phyloP scores from a whole-genome alignment of 1,284 basidiomycete species.

The Cryptococcus deneoformans region DNA sequence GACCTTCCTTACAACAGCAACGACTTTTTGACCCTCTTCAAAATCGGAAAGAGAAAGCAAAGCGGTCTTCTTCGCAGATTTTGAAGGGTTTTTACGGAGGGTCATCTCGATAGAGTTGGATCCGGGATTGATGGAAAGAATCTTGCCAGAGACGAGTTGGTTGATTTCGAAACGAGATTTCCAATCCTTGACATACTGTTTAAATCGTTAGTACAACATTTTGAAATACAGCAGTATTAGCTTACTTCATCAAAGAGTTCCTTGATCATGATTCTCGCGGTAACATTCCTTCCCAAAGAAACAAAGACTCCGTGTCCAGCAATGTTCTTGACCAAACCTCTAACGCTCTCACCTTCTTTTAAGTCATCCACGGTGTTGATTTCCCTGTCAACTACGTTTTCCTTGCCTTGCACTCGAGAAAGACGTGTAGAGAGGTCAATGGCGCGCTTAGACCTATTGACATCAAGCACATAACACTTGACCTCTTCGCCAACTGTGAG shows the following conservation, averaged over 20 bases:
- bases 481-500: constrained; percentile 66
- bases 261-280: constrained; percentile 89
- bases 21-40: constrained; percentile 69
- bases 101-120: constrained; percentile 83
- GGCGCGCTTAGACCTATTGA: constrained; percentile 65
- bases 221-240: not conserved
- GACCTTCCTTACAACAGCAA: constrained; percentile 69
- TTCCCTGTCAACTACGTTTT: constrained; percentile 62
- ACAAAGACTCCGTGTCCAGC: constrained; percentile 84
- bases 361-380: constrained; percentile 65
- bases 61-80: constrained; percentile 48
- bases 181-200: constrained; percentile 92
- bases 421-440: constrained; percentile 74
- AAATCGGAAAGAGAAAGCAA: constrained; percentile 57
- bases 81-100: constrained; percentile 60
- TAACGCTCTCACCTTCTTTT: constrained; percentile 66
- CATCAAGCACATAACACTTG: constrained; percentile 65
- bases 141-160: constrained; percentile 82
- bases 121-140: constrained; percentile 65
- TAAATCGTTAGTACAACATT: constrained; percentile 6
- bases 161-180: constrained; percentile 73
- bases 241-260: constrained; percentile 86
- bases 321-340: constrained; percentile 88
- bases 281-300: constrained; percentile 72
- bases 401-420: constrained; percentile 58